phyloP scores from a whole-genome alignment of 768 basidiomycete species.

The Podaxis carcinomalis region DNA sequence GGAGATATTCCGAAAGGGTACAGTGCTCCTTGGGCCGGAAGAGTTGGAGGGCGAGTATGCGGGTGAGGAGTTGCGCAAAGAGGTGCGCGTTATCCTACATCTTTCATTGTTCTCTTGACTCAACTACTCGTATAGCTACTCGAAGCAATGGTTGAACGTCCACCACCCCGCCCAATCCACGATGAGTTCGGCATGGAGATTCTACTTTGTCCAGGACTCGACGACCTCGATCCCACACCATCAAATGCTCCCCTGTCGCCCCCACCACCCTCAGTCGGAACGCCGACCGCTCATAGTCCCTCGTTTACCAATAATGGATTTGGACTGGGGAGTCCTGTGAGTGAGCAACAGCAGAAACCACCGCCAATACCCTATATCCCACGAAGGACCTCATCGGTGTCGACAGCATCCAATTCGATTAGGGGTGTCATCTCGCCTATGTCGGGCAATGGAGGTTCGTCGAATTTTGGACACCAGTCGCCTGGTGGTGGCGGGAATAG shows the following conservation, averaged over 20 bases:
- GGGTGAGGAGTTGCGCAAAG: slow-evolving; percentile 82
- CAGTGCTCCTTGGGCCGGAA: slow-evolving; percentile 70
- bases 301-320: not conserved
- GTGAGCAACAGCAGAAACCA: slow-evolving; percentile 29
- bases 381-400: slow-evolving; percentile 48
- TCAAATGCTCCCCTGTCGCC: slow-evolving; percentile 14
- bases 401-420: slow-evolving; percentile 23
- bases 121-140: slow-evolving; percentile 48
- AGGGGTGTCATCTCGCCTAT: slow-evolving; percentile 35
- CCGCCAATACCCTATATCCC: slow-evolving; percentile 58
- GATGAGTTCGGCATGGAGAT: slow-evolving; percentile 55
- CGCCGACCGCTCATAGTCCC: slow-evolving; percentile 5
- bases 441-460: not conserved
- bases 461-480: not conserved
- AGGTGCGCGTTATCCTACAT: slow-evolving; percentile 39
- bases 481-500: not conserved
- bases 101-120: not conserved
- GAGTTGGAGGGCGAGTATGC: slow-evolving; percentile 90
- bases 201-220: slow-evolving; percentile 15
- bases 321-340: slow-evolving; percentile 3
- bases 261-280: slow-evolving; percentile 24
- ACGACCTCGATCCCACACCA: slow-evolving; percentile 10
- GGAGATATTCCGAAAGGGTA: slow-evolving; percentile 92
- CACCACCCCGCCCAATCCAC: slow-evolving; percentile 67
- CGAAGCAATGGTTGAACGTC: slow-evolving; percentile 82